Evolutionary conservation across 768 basidiomycete genomes (phyloP), one percentile per base, ranked within the genome.

Genomic region (Zangia roseola): DNA sequence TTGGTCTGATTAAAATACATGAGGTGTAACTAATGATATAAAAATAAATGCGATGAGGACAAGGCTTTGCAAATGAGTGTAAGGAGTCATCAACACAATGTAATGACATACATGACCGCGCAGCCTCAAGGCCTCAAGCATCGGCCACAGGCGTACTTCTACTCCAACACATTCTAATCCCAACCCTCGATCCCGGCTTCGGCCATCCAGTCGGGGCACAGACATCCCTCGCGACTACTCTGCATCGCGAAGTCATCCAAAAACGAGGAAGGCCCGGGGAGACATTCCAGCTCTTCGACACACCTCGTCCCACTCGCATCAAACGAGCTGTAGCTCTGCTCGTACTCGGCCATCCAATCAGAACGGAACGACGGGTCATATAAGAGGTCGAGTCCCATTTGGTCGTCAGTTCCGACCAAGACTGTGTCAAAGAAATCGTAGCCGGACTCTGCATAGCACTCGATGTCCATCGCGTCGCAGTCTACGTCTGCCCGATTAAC

Each of bases 171-270:
- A 5, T 55, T 49, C 6, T 36, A 1, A 10, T 54, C 43, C 60
- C 60, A 58, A 2, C 58, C 58, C 5, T 53, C 54, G 40, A 43
- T 16, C 1, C 56, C 41, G 10, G 28, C 34, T 25, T 61, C 47
- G 39, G 39, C 40, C 60, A 62, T 62, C 60, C 60, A 61, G 8
- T 61, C 60, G n/a, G 60, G 51, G 12, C 53, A 61, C 5, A 61
- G 47, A 42, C 56, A 59, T n/a, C 50, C 59, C 2, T 56, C 50
- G 12, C 26, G 53, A 6, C 26, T 26, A 0, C 37, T 40, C 17
- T 5, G 17, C 7, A 6, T 2, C 10, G 50, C 36, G 20, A 31
- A 6, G 25, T 2, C 5, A 4, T 10, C 20, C 23, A 6, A 17
- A 1, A 17, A 20, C 0, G 20, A n/a, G 10, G 35, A n/a, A 12